These are phyloP conservation scores for Acidiella bohemica DNA, from an alignment of 495 filamentous ascomycete species.

Conservation along the genomic window DNA sequence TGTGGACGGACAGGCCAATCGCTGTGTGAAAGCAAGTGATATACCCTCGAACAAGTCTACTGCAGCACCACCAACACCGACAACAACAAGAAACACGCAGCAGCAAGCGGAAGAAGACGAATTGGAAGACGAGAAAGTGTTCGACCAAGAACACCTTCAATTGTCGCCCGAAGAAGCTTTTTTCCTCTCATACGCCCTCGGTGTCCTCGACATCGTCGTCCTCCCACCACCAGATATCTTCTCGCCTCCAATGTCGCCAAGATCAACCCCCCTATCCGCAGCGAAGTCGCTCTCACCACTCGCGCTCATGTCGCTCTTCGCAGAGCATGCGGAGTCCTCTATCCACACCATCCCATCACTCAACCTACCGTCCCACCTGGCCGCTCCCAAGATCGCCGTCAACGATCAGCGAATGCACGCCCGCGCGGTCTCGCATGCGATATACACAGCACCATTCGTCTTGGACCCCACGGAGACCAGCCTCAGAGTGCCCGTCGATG, in stretches of 20 bases:
- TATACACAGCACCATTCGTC: neutral
- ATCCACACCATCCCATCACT: conserved; percentile 49
- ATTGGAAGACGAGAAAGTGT: conserved; percentile 26
- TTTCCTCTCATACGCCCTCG: conserved; percentile 74
- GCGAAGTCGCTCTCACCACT: conserved; percentile 10
- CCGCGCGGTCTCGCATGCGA: neutral
- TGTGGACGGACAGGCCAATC: neutral
- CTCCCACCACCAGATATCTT: too few relatives aligned
- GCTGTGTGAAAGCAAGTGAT: neutral
- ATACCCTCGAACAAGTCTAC: neutral
- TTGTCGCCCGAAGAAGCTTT: conserved; percentile 82
- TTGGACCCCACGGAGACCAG: conserved; percentile 23
- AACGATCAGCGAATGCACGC: conserved; percentile 3
- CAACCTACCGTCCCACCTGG: neutral
- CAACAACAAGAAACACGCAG: neutral
- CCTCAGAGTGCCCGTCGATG: conserved; percentile 6
- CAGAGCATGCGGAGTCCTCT: conserved; percentile 51
- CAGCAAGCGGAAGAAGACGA: neutral
- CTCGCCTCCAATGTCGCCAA: neutral
- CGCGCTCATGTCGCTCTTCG: conserved; percentile 50
- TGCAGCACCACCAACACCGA: neutral
- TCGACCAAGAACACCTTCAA: conserved; percentile 83
- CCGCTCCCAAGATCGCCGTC: neutral
- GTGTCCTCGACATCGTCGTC: conserved; percentile 54
- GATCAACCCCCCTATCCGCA: too few relatives aligned